Evolutionary conservation across 2,329 filamentous ascomycete genomes (phyloP), one percentile per base, ranked within the genome.

Genomic region (Microcera coccophila): DNA sequence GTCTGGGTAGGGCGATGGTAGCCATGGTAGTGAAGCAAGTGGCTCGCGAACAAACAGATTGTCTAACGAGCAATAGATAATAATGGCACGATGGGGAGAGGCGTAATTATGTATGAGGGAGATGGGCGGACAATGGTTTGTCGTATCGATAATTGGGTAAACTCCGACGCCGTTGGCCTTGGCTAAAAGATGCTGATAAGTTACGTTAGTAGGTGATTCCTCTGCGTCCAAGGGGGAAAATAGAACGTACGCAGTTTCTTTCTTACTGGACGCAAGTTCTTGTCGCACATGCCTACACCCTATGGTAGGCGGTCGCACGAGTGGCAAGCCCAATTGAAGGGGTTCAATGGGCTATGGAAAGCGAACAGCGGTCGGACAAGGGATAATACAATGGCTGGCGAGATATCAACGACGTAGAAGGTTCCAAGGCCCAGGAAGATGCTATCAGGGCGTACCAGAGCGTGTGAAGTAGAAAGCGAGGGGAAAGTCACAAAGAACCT

Each of bases 1-100:
- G 72, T 58, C 73, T 65, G 24, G 73, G 65, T 32, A 81, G 62
- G 37, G 77, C 73, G 59, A 81, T 71, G 41, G 76, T 78, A 45
- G 77, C 72, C 77, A 81, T 80, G 40, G 47, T 44, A 48, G 49
- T 48, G 49, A 40, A 18, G 8, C 17, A 16, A 18, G n/a, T 32
- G 11, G 11, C 29, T 32, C n/a, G 11, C 15, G 29, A n/a, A 9
- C 24, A 28, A 14, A 9, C 9, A 28, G 24, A 28, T 28, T 46
- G 42, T n/a, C n/a, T n/a, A 31, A 45, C 40, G 41, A 20, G 32
- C 9, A 14, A 28, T 9, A 24, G 42, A 35, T 36, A 37, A 42
- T 41, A 42, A 42, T 37, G 37, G 41, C 9, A 28, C 9, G 24
- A 9, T 14, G 24, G 9, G 24, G 14, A 40, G 33, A 36, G 4